These are phyloP conservation scores for Lentinus polychrous DNA, from an alignment of 1,284 basidiomycete species.

Conservation along the genomic window DNA sequence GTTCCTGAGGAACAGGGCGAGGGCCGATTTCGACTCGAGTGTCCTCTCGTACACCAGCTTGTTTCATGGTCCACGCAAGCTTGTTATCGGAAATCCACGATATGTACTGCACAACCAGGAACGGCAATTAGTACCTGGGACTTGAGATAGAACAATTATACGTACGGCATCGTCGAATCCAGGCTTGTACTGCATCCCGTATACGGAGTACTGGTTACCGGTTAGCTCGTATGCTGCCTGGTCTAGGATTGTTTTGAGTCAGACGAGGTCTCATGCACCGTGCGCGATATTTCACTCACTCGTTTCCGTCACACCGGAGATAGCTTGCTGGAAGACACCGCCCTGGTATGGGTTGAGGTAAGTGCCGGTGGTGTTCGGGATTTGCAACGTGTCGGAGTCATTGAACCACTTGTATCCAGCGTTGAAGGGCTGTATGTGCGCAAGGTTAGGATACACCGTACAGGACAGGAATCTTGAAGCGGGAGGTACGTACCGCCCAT, in stretches of 20 bases:
- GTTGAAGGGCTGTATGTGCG: conserved; percentile 38
- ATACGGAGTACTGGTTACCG: conserved; percentile 16
- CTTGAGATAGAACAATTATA: background rate
- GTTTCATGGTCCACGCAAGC: conserved; percentile 70
- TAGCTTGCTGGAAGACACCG: conserved; percentile 48
- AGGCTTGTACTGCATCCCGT: conserved; percentile 25
- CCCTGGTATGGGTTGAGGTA: conserved; percentile 48
- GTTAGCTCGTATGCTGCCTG: conserved; percentile 21
- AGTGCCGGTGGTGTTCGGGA: conserved; percentile 38
- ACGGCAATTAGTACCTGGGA: background rate
- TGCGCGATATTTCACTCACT: conserved; percentile 25
- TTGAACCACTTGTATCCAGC: conserved; percentile 33
- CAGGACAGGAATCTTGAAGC: background rate
- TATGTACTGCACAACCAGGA: conserved; percentile 50
- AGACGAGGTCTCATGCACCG: conserved; percentile 41
- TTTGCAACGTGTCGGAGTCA: conserved; percentile 34
- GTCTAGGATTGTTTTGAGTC: conserved; percentile 51
- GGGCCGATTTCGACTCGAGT: conserved; percentile 20
- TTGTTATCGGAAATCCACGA: conserved; percentile 67
- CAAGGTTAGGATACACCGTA: no score
- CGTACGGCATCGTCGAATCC: conserved; percentile 25
- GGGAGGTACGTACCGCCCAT: conserved; percentile 30
- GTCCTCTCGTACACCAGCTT: conserved; percentile 61
- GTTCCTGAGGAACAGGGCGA: conserved; percentile 25
- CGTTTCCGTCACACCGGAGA: conserved; percentile 22